Base-by-base conservation (phyloP, 768 basidiomycete species). In the Mycena leptocephala region DNA sequence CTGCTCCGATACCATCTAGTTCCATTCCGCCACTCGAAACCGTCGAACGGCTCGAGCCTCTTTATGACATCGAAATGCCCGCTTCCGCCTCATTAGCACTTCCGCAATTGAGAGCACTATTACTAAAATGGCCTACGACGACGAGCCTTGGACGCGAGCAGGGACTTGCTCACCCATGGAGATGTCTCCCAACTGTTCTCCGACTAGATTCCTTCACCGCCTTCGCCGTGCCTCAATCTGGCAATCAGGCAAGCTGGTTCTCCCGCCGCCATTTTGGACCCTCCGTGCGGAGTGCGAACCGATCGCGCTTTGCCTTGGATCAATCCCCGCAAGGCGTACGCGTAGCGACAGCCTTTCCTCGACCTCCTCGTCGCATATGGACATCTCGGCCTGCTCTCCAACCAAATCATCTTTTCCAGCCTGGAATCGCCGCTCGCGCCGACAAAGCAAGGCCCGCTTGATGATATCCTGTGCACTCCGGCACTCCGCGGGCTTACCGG, bases 161-260 rank as follows among this genome's bases (percentile, higher is more conserved):
- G 66, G 28, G 1, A 55, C 73, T 32, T 74, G 58, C 48, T 62
- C 66, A 32, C 59, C 74, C 1, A 70, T 75, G 74, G 48, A 61
- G 8, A 63, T 74, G 37, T 74, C 73, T 41, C 73, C 66, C 43
- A 24, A 33, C 24, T 37, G 39, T 24, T 74, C 74, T 46, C 74
- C 67, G 11, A 75, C 74, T 8, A 46, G 30, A 61, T 43, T 53
- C 51, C 48, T 74, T 22, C 28, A 5, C 35, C 35, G 11, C 30
- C 43, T 2, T 70, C 53, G 58, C 46, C 43, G 22, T 35, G 48
- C 41, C 46, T 18, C n/a, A 33, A 66, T 58, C 56, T 43, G 22
- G 33, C 28, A 9, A 72, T 56, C 37, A 3, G 32, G n/a, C 24
- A 58, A 0, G 16, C 26, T 20, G 53, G 3, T 58, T 43, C 55